Conservation (phyloP, 2,329 filamentous ascomycete genomes). For the Aspergillus brunneoviolaceus region DNA sequence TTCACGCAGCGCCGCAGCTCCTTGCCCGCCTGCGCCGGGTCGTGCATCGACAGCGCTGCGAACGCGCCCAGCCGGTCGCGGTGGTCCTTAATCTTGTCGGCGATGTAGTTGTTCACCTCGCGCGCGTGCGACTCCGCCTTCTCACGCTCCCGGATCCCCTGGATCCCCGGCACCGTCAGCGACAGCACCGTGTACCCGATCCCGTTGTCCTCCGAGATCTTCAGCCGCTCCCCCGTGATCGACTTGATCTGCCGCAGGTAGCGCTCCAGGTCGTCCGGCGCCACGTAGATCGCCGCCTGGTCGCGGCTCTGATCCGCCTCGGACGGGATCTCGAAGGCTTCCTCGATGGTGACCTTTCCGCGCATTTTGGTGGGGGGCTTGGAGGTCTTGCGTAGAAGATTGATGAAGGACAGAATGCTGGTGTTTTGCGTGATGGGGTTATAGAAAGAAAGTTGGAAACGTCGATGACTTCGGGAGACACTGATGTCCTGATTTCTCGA, state of each 20-base stretch:
- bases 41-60: conserved; percentile 30
- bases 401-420: neutral
- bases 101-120: conserved; percentile 44
- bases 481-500: neutral
- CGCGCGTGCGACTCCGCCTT: conserved; percentile 40
- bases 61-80: conserved; percentile 19
- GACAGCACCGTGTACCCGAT: conserved; percentile 46
- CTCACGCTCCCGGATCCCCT: conserved; percentile 40
- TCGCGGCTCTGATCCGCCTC: conserved; percentile 58
- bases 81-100: conserved; percentile 34
- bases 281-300: conserved; percentile 48
- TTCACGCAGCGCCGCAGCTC: conserved; percentile 47
- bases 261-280: conserved; percentile 55
- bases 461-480: neutral
- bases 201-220: conserved; percentile 40
- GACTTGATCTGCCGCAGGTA: conserved; percentile 56
- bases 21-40: conserved; percentile 29
- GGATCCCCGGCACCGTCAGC: conserved; percentile 45
- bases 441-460: neutral
- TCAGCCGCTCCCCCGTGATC: conserved; percentile 36
- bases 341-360: conserved; percentile 60
- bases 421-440: neutral
- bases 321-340: conserved; percentile 58
- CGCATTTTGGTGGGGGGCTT: conserved; percentile 39
- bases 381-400: neutral